These are phyloP conservation scores for Stenocarpella maydis DNA, from an alignment of 2,329 filamentous ascomycete species.

Conservation along the genomic window DNA sequence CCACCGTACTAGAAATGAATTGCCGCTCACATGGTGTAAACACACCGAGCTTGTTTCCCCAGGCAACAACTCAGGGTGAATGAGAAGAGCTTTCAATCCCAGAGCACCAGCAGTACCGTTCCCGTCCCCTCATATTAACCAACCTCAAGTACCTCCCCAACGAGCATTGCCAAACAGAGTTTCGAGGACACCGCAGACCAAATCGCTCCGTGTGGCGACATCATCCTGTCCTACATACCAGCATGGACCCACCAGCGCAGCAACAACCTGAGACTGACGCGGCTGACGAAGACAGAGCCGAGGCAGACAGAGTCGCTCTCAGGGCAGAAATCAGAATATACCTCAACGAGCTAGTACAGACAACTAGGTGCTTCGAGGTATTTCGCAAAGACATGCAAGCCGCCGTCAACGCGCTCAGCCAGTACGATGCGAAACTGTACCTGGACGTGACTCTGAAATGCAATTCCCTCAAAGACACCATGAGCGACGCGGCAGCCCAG, in stretches of 20 bases:
- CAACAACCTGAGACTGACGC: neutral
- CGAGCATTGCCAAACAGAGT: neutral
- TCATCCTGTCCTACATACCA: neutral
- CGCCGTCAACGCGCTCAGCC: slow-evolving; percentile 5
- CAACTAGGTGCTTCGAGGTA: neutral
- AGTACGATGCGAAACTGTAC: neutral
- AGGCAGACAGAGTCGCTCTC: neutral
- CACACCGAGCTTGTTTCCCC: neutral
- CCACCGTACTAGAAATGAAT: too few species aligned
- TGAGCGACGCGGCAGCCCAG: neutral
- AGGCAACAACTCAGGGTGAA: neutral
- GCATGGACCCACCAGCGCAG: neutral
- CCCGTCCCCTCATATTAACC: neutral
- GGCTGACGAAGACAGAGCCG: too few species aligned
- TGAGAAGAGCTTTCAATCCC: too few species aligned
- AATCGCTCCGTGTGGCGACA: neutral
- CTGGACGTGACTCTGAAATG: neutral
- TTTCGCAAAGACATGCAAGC: neutral
- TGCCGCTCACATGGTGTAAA: neutral
- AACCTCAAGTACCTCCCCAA: neutral
- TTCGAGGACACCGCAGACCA: neutral
- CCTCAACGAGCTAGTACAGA: neutral
- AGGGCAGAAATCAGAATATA: neutral
- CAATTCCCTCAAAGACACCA: neutral
- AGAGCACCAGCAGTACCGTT: too few species aligned